Evolutionary conservation across 1,284 basidiomycete genomes (phyloP).

Genomic region (Ceratobasidium sp.): DNA sequence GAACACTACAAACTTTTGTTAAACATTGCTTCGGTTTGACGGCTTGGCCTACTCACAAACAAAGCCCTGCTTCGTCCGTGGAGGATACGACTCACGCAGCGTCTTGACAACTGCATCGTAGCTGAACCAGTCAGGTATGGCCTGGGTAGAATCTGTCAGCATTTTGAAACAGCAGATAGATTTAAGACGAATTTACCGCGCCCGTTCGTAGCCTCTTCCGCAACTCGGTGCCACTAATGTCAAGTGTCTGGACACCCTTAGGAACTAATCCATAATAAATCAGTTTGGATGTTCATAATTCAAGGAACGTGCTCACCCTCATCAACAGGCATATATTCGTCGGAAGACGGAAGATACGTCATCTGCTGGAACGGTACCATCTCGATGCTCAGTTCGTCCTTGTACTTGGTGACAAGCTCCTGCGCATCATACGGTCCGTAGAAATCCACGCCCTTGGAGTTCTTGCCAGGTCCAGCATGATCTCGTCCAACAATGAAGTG

Average conservation of each 20-base stretch:
- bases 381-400: conserved; percentile 92
- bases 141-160: conserved; percentile 13
- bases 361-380: conserved; percentile 99
- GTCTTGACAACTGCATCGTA: conserved; percentile 96
- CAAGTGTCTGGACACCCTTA: conserved; percentile 87
- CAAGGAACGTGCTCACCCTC: conserved; percentile 54
- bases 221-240: conserved; percentile 98
- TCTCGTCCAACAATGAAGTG: conserved; percentile 97
- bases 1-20: conserved; percentile 60
- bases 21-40: neutral
- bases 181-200: conserved; percentile 52
- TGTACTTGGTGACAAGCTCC: conserved; percentile 89
- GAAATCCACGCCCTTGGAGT: conserved; percentile 94
- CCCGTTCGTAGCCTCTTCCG: conserved; percentile 89
- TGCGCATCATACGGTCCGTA: conserved; percentile 96
- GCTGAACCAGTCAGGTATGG: conserved; percentile 99
- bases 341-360: conserved; percentile 96
- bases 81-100: conserved; percentile 94
- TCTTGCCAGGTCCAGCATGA: conserved; percentile 97
- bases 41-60: conserved; percentile 56
- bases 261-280: conserved; percentile 60
- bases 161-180: neutral
- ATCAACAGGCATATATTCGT: conserved; percentile 96
- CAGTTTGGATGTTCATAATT: neutral
- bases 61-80: conserved; percentile 94